phyloP scores from a whole-genome alignment of 768 basidiomycete species.

The Terana coerulea region DNA sequence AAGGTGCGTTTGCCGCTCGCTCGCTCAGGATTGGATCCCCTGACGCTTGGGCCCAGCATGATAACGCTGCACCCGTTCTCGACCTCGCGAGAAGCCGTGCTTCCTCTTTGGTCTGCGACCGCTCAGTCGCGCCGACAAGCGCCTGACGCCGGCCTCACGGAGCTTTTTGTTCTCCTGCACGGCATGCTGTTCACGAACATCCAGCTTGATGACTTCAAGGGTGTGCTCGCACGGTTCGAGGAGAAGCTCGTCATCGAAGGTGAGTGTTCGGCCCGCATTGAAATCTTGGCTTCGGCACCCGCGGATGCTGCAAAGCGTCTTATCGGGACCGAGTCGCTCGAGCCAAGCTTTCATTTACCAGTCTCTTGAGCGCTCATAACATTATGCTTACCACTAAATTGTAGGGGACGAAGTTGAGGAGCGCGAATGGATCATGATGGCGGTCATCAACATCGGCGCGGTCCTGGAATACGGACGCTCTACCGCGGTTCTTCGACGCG shows the following conservation, averaged over 20 bases:
- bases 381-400: background rate
- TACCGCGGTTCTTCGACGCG: constrained; percentile 62
- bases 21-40: no score
- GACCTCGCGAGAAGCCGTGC: constrained; percentile 85
- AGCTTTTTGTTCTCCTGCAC: constrained; percentile 88
- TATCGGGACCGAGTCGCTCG: no score
- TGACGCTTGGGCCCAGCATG: constrained; percentile 50
- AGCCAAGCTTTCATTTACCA: no score
- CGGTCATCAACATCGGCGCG: constrained; percentile 72
- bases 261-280: constrained; percentile 11
- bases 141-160: constrained; percentile 69
- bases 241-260: constrained; percentile 80
- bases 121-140: constrained; percentile 69
- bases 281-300: no score
- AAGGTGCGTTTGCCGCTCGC: constrained; percentile 51
- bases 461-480: constrained; percentile 86
- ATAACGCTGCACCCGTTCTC: constrained; percentile 86
- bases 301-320: no score
- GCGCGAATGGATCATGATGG: constrained; percentile 98
- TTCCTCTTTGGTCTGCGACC: constrained; percentile 80
- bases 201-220: constrained; percentile 86
- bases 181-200: constrained; percentile 98
- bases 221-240: constrained; percentile 78
- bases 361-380: background rate
- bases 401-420: constrained; percentile 51